Percentiles rank a stretch among this genome's conserved stretches.
Conservation (phyloP, 495 filamentous ascomycete species). For the Penicillium fimorum region DNA sequence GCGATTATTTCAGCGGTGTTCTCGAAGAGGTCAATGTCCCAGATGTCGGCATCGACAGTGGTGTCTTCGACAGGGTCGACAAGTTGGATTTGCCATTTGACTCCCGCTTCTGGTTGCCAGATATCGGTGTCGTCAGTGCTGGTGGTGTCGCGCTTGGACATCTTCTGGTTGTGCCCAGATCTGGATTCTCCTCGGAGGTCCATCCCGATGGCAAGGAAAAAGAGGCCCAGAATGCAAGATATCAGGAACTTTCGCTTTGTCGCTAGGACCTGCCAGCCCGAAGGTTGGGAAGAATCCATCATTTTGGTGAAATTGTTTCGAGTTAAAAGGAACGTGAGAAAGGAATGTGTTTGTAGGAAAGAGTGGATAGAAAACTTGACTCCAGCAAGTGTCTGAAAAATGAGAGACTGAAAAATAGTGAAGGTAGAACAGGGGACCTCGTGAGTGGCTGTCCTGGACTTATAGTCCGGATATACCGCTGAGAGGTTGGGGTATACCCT, state of each 20-base stretch:
- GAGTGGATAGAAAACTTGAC: slow-evolving; percentile 13
- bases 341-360: not conserved
- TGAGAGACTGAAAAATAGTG: slow-evolving; percentile 6
- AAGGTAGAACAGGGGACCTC: not conserved
- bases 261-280: slow-evolving; percentile 4
- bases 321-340: slow-evolving; percentile 3
- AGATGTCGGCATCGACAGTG: slow-evolving; percentile 10
- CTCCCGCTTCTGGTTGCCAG: slow-evolving; percentile 13
- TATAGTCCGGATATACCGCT: not conserved
- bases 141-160: slow-evolving; percentile 3
- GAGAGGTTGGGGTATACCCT: not conserved
- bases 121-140: not conserved
- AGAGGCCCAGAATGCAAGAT: slow-evolving; percentile 5
- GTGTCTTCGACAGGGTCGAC: slow-evolving; percentile 11
- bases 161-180: slow-evolving; percentile 1
- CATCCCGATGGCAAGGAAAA: slow-evolving; percentile 7
- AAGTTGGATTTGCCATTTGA: slow-evolving; percentile 20
- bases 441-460: not conserved
- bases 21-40: slow-evolving; percentile 17
- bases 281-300: not conserved
- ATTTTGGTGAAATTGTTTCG: slow-evolving; percentile 4
- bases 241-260: not conserved
- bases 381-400: slow-evolving; percentile 14
- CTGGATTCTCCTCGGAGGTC: slow-evolving; percentile 4
- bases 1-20: slow-evolving; percentile 14